A percentile compares a stretch with the other conserved stretches of the same genome.
Evolutionary conservation across 1,139 yeast species (phyloP).

Genomic region (Blastobotrys capitulatus): DNA sequence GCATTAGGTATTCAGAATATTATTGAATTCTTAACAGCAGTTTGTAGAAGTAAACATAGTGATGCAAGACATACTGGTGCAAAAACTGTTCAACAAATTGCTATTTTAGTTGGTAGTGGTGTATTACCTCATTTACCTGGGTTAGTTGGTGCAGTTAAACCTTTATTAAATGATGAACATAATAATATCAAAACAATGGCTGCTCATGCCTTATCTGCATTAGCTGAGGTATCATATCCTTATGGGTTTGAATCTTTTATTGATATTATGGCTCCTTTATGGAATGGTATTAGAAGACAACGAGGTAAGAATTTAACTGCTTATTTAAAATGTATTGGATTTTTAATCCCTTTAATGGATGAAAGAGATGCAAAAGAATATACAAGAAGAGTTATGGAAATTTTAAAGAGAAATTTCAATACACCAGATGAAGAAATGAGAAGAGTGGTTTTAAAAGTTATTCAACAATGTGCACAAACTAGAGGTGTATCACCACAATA

Average conservation of each 20-base stretch:
- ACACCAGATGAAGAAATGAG: conserved; percentile 92
- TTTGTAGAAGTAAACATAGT: conserved; percentile 73
- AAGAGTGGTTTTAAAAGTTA: conserved; percentile 57
- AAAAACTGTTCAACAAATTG: conserved; percentile 70
- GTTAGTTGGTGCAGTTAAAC: conserved; percentile 55
- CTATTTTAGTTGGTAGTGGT: conserved; percentile 65
- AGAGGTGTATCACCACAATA: conserved; percentile 47
- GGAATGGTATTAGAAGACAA: conserved; percentile 74
- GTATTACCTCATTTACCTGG: conserved; percentile 69
- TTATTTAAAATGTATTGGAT: conserved; percentile 73
- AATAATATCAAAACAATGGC: conserved; percentile 59
- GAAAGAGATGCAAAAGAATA: conserved; percentile 77
- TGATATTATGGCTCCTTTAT: conserved; percentile 61
- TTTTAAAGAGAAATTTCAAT: conserved; percentile 64
- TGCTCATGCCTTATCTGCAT: conserved; percentile 63
- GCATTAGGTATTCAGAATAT: conserved; percentile 68
- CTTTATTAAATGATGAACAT: conserved; percentile 66
- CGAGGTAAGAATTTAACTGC: conserved; percentile 76
- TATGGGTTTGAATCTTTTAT: conserved; percentile 90
- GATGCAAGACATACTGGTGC: conserved; percentile 85
- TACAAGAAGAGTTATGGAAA: conserved; percentile 63
- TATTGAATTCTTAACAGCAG: conserved; percentile 79
- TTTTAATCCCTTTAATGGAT: conserved; percentile 79
- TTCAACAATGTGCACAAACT: conserved; percentile 52
- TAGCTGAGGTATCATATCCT: conserved; percentile 86